These are phyloP conservation scores for Lanmaoa pseudosensibilis DNA, from an alignment of 768 basidiomycete species.

Conservation along the genomic window DNA sequence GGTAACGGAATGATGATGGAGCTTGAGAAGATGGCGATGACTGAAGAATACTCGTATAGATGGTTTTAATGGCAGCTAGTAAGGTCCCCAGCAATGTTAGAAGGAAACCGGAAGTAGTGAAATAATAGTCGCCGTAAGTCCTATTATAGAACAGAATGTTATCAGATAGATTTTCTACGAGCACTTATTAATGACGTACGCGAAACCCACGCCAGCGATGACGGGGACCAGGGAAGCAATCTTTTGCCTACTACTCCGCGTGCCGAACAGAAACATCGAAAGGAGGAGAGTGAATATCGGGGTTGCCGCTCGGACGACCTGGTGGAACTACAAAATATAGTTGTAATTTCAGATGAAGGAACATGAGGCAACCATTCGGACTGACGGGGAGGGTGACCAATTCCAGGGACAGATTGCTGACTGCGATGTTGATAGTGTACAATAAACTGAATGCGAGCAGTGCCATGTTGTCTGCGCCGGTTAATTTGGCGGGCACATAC, in stretches of 20 bases:
- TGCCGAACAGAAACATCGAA: constrained; percentile 65
- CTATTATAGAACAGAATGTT: constrained; percentile 39
- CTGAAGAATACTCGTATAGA: constrained; percentile 83
- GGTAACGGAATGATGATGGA: constrained; percentile 17
- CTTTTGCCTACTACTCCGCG: constrained; percentile 59
- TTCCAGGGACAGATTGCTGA: constrained; percentile 88
- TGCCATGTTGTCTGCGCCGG: constrained; percentile 51
- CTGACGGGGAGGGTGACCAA: constrained; percentile 88
- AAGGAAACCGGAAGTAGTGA: constrained; percentile 78
- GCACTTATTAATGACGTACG: constrained; percentile 44
- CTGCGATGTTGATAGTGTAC: constrained; percentile 92
- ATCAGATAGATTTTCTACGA: not conserved
- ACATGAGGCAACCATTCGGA: constrained; percentile 11
- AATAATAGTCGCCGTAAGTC: constrained; percentile 95
- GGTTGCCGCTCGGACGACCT: constrained; percentile 90
- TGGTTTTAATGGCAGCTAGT: constrained; percentile 91
- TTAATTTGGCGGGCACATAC: constrained; percentile 59
- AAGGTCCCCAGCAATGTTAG: constrained; percentile 89
- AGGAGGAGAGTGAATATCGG: constrained; percentile 90
- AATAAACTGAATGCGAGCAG: constrained; percentile 83
- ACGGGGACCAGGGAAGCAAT: constrained; percentile 80
- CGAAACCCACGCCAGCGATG: constrained; percentile 85
- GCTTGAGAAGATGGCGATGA: constrained; percentile 33
- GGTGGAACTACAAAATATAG: constrained; percentile 74
- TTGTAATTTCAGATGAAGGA: not conserved